Conservation (phyloP, 139 green algal genomes). For the Dunaliella primolecta region DNA sequence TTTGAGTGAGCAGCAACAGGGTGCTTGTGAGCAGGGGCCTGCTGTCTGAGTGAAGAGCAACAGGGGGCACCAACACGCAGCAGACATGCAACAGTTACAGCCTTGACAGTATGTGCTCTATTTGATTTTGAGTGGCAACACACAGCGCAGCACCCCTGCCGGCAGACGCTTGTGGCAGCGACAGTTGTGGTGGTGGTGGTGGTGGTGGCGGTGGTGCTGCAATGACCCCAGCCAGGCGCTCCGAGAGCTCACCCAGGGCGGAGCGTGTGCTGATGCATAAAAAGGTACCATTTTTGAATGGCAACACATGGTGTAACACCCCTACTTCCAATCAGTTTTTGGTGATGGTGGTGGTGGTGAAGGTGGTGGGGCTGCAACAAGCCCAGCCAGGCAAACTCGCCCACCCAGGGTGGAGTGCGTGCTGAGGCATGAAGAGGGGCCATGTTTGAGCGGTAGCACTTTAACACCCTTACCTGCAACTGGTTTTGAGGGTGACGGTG, state of each 20-base stretch:
- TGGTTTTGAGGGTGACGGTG: too few species aligned
- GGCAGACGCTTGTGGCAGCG: neutral
- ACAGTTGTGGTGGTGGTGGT: neutral
- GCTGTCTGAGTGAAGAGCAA: too few species aligned
- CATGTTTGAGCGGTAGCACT: too few species aligned
- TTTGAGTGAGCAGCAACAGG: too few species aligned
- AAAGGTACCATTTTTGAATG: too few species aligned
- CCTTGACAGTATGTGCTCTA: too few species aligned
- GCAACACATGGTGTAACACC: too few species aligned
- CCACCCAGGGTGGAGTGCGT: neutral
- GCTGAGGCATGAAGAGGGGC: neutral
- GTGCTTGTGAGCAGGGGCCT: too few species aligned
- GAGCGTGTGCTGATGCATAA: neutral
- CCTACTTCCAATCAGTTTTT: neutral
- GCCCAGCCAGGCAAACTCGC: neutral
- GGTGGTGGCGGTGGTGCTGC: neutral
- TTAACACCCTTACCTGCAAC: neutral
- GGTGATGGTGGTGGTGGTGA: too few species aligned
- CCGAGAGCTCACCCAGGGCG: neutral
- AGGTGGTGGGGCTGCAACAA: conserved; percentile 1
- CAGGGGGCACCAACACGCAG: too few species aligned
- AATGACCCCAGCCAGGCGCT: conserved; percentile 13
- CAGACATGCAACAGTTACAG: too few species aligned
- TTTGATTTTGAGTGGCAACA: too few species aligned
- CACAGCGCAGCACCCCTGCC: neutral